Percentiles rank a stretch among this genome's conserved stretches.
phyloP scores from a whole-genome alignment of 768 basidiomycete species.

The Podaxis pistillaris region DNA sequence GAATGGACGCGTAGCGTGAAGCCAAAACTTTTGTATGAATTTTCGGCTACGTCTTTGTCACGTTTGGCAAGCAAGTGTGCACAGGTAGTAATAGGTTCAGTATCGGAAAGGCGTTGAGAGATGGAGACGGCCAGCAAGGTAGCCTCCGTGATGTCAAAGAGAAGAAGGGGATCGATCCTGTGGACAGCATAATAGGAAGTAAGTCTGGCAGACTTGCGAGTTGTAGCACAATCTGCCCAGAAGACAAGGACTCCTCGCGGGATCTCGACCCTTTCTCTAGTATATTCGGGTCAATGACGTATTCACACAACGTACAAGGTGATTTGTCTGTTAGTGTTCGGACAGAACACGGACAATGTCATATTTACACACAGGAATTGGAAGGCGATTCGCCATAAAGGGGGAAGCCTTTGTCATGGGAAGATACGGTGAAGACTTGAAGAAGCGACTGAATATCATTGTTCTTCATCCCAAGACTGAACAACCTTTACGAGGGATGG shows the following conservation, averaged over 20 bases:
- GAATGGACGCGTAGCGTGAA: slow-evolving; percentile 14
- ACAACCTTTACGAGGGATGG: background rate
- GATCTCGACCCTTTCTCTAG: too few relatives aligned
- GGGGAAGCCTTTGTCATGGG: too few relatives aligned
- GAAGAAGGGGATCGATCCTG: slow-evolving; percentile 25
- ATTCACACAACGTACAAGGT: too few relatives aligned
- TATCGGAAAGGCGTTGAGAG: slow-evolving; percentile 4
- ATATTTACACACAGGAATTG: too few relatives aligned
- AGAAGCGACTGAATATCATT: background rate
- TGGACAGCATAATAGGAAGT: slow-evolving; percentile 30
- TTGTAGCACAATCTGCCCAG: slow-evolving; percentile 31
- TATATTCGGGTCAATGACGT: too few relatives aligned
- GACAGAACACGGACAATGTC: too few relatives aligned
- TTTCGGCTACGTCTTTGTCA: slow-evolving; percentile 12
- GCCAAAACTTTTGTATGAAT: slow-evolving; percentile 14
- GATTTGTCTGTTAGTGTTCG: too few relatives aligned
- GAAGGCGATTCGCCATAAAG: too few relatives aligned
- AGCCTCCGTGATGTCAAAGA: slow-evolving; percentile 24
- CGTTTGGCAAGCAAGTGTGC: slow-evolving; percentile 19
- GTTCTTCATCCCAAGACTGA: background rate
- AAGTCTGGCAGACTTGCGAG: slow-evolving; percentile 23
- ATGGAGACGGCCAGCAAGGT: slow-evolving; percentile 17
- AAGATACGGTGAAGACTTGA: background rate
- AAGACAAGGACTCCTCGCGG: slow-evolving; percentile 18
- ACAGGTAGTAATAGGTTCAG: slow-evolving; percentile 15